Conservation (phyloP, 768 basidiomycete species). For the Ephemerocybe angulata region DNA sequence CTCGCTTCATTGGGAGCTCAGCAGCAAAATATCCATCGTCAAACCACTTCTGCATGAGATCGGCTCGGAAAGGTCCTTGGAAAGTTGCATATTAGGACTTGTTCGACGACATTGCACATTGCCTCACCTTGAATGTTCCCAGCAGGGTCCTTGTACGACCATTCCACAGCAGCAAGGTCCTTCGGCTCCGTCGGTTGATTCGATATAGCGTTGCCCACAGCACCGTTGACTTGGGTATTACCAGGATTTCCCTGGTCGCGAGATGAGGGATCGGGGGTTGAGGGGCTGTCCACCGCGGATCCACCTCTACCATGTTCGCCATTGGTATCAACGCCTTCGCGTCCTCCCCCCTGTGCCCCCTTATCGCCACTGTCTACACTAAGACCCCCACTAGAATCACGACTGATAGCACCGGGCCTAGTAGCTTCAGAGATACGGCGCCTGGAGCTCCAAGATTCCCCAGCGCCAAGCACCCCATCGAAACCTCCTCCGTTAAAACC, state of each 20-base stretch:
- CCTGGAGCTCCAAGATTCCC: slow-evolving; percentile 67
- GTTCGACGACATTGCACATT: slow-evolving; percentile 7
- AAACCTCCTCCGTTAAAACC: slow-evolving; percentile 50
- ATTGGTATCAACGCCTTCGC: slow-evolving; percentile 43
- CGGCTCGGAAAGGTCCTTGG: slow-evolving; percentile 83
- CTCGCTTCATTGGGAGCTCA: slow-evolving; percentile 81
- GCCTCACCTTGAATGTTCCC: slow-evolving; percentile 83
- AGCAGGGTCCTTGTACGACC: slow-evolving; percentile 91
- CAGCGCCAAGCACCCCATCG: slow-evolving; percentile 66
- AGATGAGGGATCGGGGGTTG: slow-evolving; percentile 11
- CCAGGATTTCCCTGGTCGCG: neutral
- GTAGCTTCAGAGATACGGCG: slow-evolving; percentile 59
- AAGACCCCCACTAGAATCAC: slow-evolving; percentile 33
- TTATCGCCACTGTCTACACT: slow-evolving; percentile 40
- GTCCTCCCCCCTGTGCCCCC: slow-evolving; percentile 54
- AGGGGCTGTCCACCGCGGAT: slow-evolving; percentile 1
- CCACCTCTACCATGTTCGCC: neutral
- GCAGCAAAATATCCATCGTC: slow-evolving; percentile 84
- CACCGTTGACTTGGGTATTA: neutral
- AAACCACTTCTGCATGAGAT: slow-evolving; percentile 93
- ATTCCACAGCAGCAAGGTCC: slow-evolving; percentile 66
- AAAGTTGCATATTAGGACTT: neutral
- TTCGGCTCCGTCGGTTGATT: slow-evolving; percentile 43
- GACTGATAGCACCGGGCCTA: slow-evolving; percentile 32
- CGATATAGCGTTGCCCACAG: neutral